A percentile compares a stretch with the other conserved stretches of the same genome.
These are phyloP conservation scores for Trichoderma sp. DNA, from an alignment of 2,329 filamentous ascomycete genomes.

Conservation along the genomic window DNA sequence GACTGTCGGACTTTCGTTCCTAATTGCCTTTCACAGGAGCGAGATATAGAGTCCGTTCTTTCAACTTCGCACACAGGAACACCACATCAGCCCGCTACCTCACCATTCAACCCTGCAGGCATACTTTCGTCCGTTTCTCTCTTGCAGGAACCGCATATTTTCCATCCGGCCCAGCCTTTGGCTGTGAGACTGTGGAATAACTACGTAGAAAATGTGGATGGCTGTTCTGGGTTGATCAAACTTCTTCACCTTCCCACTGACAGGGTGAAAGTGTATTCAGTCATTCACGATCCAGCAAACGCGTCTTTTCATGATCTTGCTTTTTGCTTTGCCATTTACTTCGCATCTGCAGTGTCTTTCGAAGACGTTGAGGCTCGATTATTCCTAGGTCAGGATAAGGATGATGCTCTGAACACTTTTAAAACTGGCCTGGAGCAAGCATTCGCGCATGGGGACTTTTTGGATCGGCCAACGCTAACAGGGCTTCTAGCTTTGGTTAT, in stretches of 20 bases:
- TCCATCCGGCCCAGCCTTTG: neutral
- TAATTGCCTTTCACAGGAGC: neutral
- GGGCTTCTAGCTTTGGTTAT: neutral
- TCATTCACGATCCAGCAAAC: neutral
- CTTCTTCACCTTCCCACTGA: neutral
- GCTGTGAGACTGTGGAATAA: neutral
- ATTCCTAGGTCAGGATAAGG: neutral
- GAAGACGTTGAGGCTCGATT: neutral
- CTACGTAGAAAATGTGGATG: neutral
- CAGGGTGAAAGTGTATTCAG: neutral
- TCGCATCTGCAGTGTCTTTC: neutral
- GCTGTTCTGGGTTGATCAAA: neutral
- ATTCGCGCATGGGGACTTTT: neutral
- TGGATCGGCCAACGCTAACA: neutral
- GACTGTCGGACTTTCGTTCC: neutral
- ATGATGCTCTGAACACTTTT: neutral
- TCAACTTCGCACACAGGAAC: neutral
- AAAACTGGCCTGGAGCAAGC: neutral
- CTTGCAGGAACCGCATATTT: neutral
- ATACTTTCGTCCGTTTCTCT: neutral
- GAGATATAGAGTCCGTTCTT: neutral
- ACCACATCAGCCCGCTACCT: neutral
- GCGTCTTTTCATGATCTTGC: neutral
- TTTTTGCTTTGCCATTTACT: neutral
- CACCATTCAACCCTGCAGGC: neutral